Evolutionary conservation across 495 filamentous ascomycete genomes (phyloP), one percentile per base, ranked within the genome.

Genomic region (Letharia columbiana): DNA sequence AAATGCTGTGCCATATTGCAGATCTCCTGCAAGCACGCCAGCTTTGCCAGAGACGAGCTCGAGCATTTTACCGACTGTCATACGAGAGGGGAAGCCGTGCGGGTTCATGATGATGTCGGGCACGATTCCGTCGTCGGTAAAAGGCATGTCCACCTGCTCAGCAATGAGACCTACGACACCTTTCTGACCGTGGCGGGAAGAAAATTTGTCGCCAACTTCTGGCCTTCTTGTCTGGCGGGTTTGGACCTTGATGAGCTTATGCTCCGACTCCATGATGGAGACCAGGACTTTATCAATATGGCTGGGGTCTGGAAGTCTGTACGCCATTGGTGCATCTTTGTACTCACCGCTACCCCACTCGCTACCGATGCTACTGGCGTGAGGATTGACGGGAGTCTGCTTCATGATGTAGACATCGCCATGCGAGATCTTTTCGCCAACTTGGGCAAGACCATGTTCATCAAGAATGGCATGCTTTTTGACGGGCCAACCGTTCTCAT

Each of bases 51-150:
- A 89, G 17, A 99, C 82, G 54, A 96, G 87, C 75, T 99, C 94
- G 61, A 99, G 82, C 82, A 99, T 91, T 75, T 99, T 98, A 13
- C 95, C 94, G 69, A 99, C 95, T 59, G 94, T 99, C 94, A 99
- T 99, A 74, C 94, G 94, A 15, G 92, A 97, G 11, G 94, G 94
- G 82, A 99, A 98, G 85, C 95, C 94, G 77, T 99, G 94, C 1
- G 94, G 94, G 79, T 99, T 99, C 95, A 99, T 99, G 85, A 99
- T 99, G 72, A 99, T 94, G 75, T 99, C 94, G 0, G 94, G 94
- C 49, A 84, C 85, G 68, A 99, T 87, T 6, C 94, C 95, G 47
- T 83, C 79, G 76, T 98, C 93, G 12, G 89, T 88, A 78, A 99
- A 99, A 2, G 94, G 94, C 89, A 99, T 89, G 74, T 99, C 94